Conservation (phyloP, 148 eudicot genomes). For the Salicornia ramosissima region DNA sequence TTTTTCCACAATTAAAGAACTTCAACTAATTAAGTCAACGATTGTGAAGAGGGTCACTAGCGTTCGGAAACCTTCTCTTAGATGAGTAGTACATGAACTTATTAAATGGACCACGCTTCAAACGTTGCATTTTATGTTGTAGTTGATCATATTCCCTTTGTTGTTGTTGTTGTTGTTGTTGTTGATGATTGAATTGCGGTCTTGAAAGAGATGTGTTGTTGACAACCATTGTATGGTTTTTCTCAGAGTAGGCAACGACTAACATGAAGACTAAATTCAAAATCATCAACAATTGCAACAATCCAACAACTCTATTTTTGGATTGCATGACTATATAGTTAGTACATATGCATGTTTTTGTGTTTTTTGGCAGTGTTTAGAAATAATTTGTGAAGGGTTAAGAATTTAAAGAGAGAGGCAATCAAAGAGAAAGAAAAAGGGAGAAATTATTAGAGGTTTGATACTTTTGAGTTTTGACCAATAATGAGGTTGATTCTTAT, state of each 20-base stretch:
- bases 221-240: neutral
- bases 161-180: neutral
- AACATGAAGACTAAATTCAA: neutral
- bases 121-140: neutral
- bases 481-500: neutral
- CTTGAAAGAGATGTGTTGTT: neutral
- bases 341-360: neutral
- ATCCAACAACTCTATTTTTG: neutral
- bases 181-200: neutral
- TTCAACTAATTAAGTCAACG: too few species aligned
- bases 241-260: neutral
- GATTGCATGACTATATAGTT: too few species aligned
- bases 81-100: neutral
- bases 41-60: constrained; percentile 1
- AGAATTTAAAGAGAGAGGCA: neutral
- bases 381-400: neutral
- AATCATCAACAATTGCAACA: neutral
- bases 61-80: constrained; percentile 6
- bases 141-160: neutral
- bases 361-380: neutral
- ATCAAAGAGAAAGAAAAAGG: neutral
- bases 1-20: too few species aligned
- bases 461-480: constrained; percentile 8
- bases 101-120: neutral
- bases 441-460: neutral